phyloP scores from a whole-genome alignment of 305 asterid species.

The Rubia tinctorum region DNA sequence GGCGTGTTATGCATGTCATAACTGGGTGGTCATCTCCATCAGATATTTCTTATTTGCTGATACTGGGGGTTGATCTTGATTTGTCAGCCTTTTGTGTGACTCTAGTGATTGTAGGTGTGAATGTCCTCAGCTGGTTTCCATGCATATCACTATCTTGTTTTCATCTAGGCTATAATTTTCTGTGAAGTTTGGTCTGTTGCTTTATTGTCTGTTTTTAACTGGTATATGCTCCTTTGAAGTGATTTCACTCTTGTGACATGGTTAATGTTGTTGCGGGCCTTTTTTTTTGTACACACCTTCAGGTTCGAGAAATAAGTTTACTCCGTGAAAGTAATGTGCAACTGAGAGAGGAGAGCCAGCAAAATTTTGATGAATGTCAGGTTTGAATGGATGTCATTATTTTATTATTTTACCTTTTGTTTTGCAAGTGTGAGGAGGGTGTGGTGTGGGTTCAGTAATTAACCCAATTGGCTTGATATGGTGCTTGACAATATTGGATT shows the following conservation, averaged over 20 bases:
- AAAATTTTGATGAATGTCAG: conserved; percentile 90
- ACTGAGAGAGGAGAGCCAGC: conserved; percentile 87
- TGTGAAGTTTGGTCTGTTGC: not conserved
- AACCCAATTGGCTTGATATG: not conserved
- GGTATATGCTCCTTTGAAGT: not conserved
- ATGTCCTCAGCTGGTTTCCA: not conserved
- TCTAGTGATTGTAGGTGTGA: not conserved
- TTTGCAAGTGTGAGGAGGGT: not conserved
- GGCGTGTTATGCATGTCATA: not conserved
- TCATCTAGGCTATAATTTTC: not conserved
- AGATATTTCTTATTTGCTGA: not conserved
- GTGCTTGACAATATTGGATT: not conserved
- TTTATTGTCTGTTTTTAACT: not conserved
- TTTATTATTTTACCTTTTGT: not conserved
- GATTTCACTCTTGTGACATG: not conserved
- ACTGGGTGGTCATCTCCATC: not conserved
- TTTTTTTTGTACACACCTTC: not conserved
- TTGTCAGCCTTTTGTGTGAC: too few species aligned
- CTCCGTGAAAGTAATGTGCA: conserved; percentile 96
- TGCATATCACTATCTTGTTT: not conserved
- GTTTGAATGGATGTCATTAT: conserved; percentile 1
- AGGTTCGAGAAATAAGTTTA: conserved; percentile 73
- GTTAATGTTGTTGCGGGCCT: not conserved
- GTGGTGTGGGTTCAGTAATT: not conserved
- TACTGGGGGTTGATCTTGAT: not conserved